Conservation (phyloP, 2,329 filamentous ascomycete species). For the Fusarium falciforme region DNA sequence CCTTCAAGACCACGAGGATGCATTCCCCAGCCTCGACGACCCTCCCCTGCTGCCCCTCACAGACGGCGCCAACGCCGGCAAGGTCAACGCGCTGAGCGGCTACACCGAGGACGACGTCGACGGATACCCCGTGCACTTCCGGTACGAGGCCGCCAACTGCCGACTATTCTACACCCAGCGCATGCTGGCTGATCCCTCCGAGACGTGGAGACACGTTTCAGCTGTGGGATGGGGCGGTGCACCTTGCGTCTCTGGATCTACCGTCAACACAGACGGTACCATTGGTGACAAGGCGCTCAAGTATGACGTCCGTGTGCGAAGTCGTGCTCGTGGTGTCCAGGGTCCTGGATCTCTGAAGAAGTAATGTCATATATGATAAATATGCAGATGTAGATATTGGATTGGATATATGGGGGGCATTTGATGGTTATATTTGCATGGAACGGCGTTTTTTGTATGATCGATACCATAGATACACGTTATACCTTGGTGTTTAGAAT, state of each 20-base stretch:
- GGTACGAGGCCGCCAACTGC: slow-evolving; percentile 70
- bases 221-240: slow-evolving; percentile 31
- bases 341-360: slow-evolving; percentile 33
- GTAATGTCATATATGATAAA: slow-evolving; percentile 12
- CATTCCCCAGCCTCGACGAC: slow-evolving; percentile 20
- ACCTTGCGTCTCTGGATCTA: slow-evolving; percentile 37
- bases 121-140: slow-evolving; percentile 61
- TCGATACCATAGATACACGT: neutral
- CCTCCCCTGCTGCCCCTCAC: slow-evolving; percentile 52
- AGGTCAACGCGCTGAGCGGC: slow-evolving; percentile 35
- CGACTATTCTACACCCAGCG: slow-evolving; percentile 67
- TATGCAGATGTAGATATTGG: neutral
- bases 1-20: slow-evolving; percentile 16
- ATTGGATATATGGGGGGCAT: neutral
- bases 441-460: neutral
- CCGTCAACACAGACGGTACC: slow-evolving; percentile 21
- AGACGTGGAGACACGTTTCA: slow-evolving; percentile 58
- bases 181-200: slow-evolving; percentile 62
- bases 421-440: neutral
- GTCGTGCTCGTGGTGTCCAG: slow-evolving; percentile 24
- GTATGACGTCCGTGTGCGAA: slow-evolving; percentile 37
- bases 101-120: slow-evolving; percentile 36
- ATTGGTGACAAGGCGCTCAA: slow-evolving; percentile 30
- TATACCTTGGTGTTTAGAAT: slow-evolving; percentile 3
- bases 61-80: slow-evolving; percentile 6